Evolutionary conservation across 208 protist genomes (phyloP), one percentile per base, ranked within the genome.

Genomic region (Crithidia mellificae): DNA sequence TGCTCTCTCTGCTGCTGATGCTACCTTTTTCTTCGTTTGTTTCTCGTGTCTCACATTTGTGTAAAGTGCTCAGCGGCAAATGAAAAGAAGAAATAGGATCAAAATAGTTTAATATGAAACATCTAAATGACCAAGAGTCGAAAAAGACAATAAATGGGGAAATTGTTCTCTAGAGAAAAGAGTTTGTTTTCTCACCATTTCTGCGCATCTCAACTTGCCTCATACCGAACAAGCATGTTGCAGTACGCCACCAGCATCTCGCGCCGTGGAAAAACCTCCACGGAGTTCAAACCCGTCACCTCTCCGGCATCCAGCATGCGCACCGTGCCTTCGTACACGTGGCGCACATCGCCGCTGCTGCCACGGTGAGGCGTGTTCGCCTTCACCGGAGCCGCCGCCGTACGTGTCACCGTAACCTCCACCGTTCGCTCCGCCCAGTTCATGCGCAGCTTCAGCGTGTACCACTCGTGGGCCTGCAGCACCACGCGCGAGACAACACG

Each of bases 191-290:
- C n/a, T n/a, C n/a, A n/a, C n/a, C n/a, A n/a, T n/a, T n/a, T n/a
- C n/a, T n/a, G n/a, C 34, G 5, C 34, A 12, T 38, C 17, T 46
- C 17, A 46, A 17, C n/a, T 46, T n/a, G 50, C 70, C 22, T 68
- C 56, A 52, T 67, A 83, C 36, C 49, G 61, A 25, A 72, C 38
- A 1, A 77, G 64, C 39, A 74, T 52, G 30, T 83, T 83, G 68
- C 83, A 83, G 69, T 85, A 85, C 25, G 70, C 74, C 6, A 83
- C 51, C 53, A 83, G 32, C 63, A 85, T 47, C 41, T 75, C 50
- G 17, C 39, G 63, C 14, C 83, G n/a, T 7, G 76, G 77, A 54
- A 67, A 79, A 2, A 83, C 56, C 41, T 89, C 80, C 2, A 85
- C 39, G 27, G 55, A 55, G 36, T 39, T 44, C 41, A 84, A n/a